phyloP scores from a whole-genome alignment of 257 asterid genomes.

The Petunia axillaris region DNA sequence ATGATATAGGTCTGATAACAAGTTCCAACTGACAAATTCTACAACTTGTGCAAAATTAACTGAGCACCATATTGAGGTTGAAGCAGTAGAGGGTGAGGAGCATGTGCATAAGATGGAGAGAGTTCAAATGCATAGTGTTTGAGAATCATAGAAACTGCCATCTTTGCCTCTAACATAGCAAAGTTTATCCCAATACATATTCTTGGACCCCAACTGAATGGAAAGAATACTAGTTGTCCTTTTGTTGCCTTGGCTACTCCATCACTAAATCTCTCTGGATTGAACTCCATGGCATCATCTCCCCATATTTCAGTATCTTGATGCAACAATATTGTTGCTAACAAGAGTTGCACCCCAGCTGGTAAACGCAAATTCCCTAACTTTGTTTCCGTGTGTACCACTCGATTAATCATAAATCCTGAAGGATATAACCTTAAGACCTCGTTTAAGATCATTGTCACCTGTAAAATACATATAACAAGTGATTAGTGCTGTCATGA shows the following conservation, averaged over 20 bases:
- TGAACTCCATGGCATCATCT: conserved; percentile 35
- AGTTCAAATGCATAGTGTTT: conserved; percentile 28
- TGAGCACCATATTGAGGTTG: conserved; percentile 39
- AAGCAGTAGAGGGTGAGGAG: conserved; percentile 23
- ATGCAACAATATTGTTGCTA: conserved; percentile 29
- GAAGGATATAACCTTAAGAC: conserved; percentile 35
- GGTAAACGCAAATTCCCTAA: conserved; percentile 27
- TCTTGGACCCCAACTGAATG: conserved; percentile 36
- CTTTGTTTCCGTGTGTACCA: conserved; percentile 16
- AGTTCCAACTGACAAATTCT: neutral
- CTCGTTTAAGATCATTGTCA: conserved; percentile 30
- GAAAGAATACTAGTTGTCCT: conserved; percentile 27
- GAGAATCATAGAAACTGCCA: conserved; percentile 19
- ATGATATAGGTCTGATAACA: neutral
- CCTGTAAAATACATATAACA: neutral
- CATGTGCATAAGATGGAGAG: conserved; percentile 35
- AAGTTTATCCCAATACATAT: conserved; percentile 32
- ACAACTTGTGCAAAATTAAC: conserved; percentile 29
- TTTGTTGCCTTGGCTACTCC: conserved; percentile 34
- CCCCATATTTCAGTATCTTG: conserved; percentile 35
- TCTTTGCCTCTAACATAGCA: conserved; percentile 31
- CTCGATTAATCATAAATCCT: conserved; percentile 15
- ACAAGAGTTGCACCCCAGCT: neutral
- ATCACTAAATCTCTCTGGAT: conserved; percentile 37
- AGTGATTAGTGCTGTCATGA: neutral